Conservation (phyloP, 495 filamentous ascomycete species). For the Copromyces sp. region DNA sequence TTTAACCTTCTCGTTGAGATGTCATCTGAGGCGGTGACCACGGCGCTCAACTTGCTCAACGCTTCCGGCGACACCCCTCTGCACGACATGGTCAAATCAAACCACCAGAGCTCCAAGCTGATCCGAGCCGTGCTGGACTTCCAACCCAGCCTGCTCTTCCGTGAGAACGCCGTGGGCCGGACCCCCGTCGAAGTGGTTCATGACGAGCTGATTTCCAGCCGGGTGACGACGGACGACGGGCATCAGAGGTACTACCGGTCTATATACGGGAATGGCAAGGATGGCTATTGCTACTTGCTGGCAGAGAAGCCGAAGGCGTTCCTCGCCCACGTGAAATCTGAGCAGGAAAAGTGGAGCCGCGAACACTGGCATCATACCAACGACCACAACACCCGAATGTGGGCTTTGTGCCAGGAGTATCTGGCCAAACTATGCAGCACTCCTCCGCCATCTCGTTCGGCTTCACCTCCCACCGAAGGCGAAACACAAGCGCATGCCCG, state of each 20-base stretch:
- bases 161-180: slow-evolving; percentile 60
- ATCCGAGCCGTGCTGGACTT: slow-evolving; percentile 42
- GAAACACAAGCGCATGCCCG: not conserved
- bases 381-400: not conserved
- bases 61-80: slow-evolving; percentile 57
- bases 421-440: not conserved
- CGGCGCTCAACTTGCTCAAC: slow-evolving; percentile 51
- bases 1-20: slow-evolving; percentile 39
- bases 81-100: slow-evolving; percentile 39
- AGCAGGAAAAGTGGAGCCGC: not conserved
- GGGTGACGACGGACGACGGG: not conserved
- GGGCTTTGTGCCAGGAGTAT: not conserved
- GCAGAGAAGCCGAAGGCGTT: not conserved
- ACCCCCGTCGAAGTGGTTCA: slow-evolving; percentile 58
- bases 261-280: not conserved
- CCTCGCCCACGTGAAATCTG: not conserved
- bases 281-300: not conserved
- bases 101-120: slow-evolving; percentile 16
- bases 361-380: not conserved
- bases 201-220: slow-evolving; percentile 34
- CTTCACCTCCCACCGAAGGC: not conserved
- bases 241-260: not conserved
- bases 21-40: slow-evolving; percentile 27
- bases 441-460: not conserved
- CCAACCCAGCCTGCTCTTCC: slow-evolving; percentile 47